Conservation (phyloP, 805 yeast genomes). For the Teunomyces lycoperdinae region DNA sequence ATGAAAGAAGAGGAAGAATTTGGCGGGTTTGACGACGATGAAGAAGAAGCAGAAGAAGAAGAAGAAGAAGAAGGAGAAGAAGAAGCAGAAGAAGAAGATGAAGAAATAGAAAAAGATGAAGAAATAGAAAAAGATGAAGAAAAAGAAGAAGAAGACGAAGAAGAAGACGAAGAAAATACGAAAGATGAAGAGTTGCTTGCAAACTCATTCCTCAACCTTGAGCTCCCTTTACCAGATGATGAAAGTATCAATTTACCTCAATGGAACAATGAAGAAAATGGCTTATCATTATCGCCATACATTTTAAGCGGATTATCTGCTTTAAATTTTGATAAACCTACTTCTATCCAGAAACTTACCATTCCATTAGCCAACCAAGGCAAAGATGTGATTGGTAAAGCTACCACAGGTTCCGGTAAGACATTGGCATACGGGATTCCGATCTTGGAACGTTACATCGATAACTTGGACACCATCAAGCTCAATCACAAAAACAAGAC, state of each 20-base stretch:
- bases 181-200: slow-evolving; percentile 18
- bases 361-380: slow-evolving; percentile 75
- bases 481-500: slow-evolving; percentile 16
- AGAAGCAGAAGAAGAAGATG: slow-evolving; percentile 10
- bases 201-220: slow-evolving; percentile 28
- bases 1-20: slow-evolving; percentile 24
- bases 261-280: slow-evolving; percentile 51
- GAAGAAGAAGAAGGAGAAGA: slow-evolving; percentile 5
- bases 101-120: slow-evolving; percentile 5
- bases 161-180: background rate
- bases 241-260: slow-evolving; percentile 51
- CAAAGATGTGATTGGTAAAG: slow-evolving; percentile 88
- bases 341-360: slow-evolving; percentile 75
- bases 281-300: slow-evolving; percentile 47
- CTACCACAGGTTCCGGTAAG: slow-evolving; percentile 97
- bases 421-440: slow-evolving; percentile 96
- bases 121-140: slow-evolving; percentile 8
- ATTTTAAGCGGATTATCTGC: slow-evolving; percentile 60
- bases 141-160: slow-evolving; percentile 2
- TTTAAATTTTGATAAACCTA: slow-evolving; percentile 65
- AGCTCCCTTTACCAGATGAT: slow-evolving; percentile 29
- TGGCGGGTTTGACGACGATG: slow-evolving; percentile 23
- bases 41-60: slow-evolving; percentile 6
- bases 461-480: slow-evolving; percentile 16
- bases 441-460: slow-evolving; percentile 63